These are phyloP conservation scores for Hypoxylon cercidicola DNA, from an alignment of 495 filamentous ascomycete species.

Conservation along the genomic window DNA sequence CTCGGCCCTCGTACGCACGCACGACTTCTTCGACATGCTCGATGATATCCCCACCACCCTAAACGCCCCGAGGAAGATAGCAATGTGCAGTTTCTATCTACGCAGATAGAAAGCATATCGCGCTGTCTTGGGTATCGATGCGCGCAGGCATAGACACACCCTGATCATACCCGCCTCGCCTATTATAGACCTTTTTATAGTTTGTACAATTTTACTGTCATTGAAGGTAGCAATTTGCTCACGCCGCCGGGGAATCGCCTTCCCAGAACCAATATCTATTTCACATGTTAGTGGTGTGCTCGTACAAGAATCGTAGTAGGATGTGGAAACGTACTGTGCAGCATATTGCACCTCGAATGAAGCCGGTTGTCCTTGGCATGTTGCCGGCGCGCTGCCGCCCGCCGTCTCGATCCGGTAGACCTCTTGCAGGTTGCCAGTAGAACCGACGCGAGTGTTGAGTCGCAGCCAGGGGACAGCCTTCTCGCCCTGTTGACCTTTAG, in stretches of 20 bases:
- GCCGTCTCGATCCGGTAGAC: slow-evolving; percentile 90
- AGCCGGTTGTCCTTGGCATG: slow-evolving; percentile 71
- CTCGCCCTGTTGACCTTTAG: slow-evolving; percentile 60
- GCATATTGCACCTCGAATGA: slow-evolving; percentile 81
- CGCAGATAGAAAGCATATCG: neutral
- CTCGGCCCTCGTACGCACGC: slow-evolving; percentile 6
- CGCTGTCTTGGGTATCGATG: slow-evolving; percentile 6
- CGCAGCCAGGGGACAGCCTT: slow-evolving; percentile 79
- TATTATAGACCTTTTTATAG: slow-evolving; percentile 16
- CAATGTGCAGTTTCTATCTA: neutral
- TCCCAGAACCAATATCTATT: slow-evolving; percentile 45
- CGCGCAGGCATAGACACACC: slow-evolving; percentile 8
- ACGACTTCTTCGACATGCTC: neutral
- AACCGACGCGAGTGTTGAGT: slow-evolving; percentile 61
- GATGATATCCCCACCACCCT: slow-evolving; percentile 1
- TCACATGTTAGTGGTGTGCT: slow-evolving; percentile 14
- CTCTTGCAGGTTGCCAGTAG: slow-evolving; percentile 71
- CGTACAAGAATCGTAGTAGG: slow-evolving; percentile 5
- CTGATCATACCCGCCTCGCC: slow-evolving; percentile 13
- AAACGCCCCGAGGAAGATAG: slow-evolving; percentile 20
- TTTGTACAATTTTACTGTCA: slow-evolving; percentile 33
- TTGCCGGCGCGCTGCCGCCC: slow-evolving; percentile 79
- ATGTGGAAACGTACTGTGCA: slow-evolving; percentile 70
- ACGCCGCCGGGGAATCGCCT: slow-evolving; percentile 21
- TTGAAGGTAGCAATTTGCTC: slow-evolving; percentile 15